phyloP scores from a whole-genome alignment of 2,329 filamentous ascomycete species.

The Trichoderma arundinaceum region DNA sequence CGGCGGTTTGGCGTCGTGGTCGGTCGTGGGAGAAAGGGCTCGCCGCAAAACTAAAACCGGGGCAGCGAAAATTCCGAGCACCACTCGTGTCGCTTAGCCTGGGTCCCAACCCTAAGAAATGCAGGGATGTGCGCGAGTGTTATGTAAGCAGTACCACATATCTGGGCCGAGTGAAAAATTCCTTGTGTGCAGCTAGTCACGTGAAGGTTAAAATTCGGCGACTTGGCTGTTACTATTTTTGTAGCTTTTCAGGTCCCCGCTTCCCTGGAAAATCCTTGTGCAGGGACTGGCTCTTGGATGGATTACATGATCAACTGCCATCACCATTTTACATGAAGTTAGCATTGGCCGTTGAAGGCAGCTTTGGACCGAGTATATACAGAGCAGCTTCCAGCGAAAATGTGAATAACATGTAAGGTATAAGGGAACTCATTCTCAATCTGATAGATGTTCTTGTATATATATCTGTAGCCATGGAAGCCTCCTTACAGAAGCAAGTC shows the following conservation, averaged over 20 bases:
- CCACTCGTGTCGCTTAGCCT: slow-evolving; percentile 48
- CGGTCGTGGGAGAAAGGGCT: slow-evolving; percentile 43
- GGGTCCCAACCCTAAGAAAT: slow-evolving; percentile 54
- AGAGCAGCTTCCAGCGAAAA: slow-evolving; percentile 1
- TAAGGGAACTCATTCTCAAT: neutral
- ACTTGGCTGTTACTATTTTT: neutral
- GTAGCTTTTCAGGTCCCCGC: neutral
- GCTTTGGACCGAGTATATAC: neutral
- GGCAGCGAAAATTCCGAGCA: slow-evolving; percentile 46
- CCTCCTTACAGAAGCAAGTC: slow-evolving; percentile 38
- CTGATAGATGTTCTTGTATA: neutral
- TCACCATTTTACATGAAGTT: neutral
- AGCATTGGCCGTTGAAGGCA: neutral
- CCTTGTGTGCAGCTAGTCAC: slow-evolving; percentile 11
- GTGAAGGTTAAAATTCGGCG: slow-evolving; percentile 16
- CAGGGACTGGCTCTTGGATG: no score
- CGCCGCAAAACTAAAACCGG: slow-evolving; percentile 39
- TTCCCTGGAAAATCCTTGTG: neutral
- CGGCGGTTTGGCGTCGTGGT: slow-evolving; percentile 39
- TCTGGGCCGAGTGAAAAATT: neutral
- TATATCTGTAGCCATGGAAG: slow-evolving; percentile 6
- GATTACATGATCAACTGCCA: no score
- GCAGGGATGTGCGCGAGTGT: slow-evolving; percentile 22
- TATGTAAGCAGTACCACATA: neutral
- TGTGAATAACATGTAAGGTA: neutral